Evolutionary conservation across 148 eudicot genomes (phyloP).

Genomic region (Selenicereus undatus): DNA sequence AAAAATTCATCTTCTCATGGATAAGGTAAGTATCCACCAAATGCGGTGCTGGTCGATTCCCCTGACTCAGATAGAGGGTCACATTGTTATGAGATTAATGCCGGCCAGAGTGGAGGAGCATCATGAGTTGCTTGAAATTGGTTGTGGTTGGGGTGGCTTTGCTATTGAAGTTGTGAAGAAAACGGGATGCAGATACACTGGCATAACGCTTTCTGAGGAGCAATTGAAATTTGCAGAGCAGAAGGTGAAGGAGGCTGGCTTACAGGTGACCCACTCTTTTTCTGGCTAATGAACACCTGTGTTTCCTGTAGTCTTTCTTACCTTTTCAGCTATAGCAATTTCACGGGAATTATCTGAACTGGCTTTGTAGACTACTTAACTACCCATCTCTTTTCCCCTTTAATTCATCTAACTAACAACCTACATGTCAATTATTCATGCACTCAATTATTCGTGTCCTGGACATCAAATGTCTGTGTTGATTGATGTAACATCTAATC

Average conservation of each 20-base stretch:
- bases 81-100: neutral
- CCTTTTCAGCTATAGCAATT: neutral
- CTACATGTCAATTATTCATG: too few relatives aligned
- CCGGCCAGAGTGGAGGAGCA: conserved; percentile 66
- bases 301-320: too few relatives aligned
- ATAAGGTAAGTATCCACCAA: conserved; percentile 40
- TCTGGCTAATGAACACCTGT: neutral
- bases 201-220: conserved; percentile 80
- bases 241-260: conserved; percentile 81
- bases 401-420: too few relatives aligned
- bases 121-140: conserved; percentile 84
- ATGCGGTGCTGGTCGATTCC: neutral
- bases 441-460: too few relatives aligned
- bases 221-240: conserved; percentile 75
- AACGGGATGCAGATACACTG: conserved; percentile 93
- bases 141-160: conserved; percentile 96
- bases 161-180: conserved; percentile 83
- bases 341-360: too few relatives aligned
- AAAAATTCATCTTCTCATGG: conserved; percentile 60
- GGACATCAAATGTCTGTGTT: too few relatives aligned
- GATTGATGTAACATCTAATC: too few relatives aligned
- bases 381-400: too few relatives aligned
- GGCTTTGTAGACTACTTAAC: too few relatives aligned
- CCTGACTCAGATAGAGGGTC: neutral
- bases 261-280: conserved; percentile 50